A percentile compares a stretch with the other conserved stretches of the same genome.
Conservation (phyloP, 352 stramenopile genomes). For the Phytopythium mirpurense region DNA sequence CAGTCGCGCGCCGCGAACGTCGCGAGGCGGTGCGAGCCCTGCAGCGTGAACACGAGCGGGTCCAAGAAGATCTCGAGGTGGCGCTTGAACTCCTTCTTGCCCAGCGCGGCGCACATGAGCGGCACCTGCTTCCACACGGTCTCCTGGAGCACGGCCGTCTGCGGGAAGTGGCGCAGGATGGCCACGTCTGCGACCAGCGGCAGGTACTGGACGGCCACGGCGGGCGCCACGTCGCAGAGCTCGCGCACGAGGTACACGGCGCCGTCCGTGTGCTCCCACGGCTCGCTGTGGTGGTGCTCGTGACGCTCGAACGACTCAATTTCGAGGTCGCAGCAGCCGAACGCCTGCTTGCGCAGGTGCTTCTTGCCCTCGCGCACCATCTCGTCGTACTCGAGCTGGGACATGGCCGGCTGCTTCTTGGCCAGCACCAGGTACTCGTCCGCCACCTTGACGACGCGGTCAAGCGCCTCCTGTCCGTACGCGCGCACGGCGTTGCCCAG, state of each 20-base stretch:
- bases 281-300: slow-evolving; percentile 82
- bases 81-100: slow-evolving; percentile 82
- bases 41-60: slow-evolving; percentile 72
- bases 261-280: slow-evolving; percentile 95
- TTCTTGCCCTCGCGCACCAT: slow-evolving; percentile 89
- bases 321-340: slow-evolving; percentile 94
- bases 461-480: slow-evolving; percentile 83
- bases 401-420: slow-evolving; percentile 90
- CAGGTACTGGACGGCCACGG: slow-evolving; percentile 44
- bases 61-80: slow-evolving; percentile 85
- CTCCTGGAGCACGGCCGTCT: slow-evolving; percentile 70
- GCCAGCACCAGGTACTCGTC: slow-evolving; percentile 78
- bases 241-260: slow-evolving; percentile 95
- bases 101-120: slow-evolving; percentile 60
- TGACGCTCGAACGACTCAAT: slow-evolving; percentile 90
- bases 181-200: slow-evolving; percentile 60
- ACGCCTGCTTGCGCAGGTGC: slow-evolving; percentile 92
- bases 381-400: slow-evolving; percentile 88
- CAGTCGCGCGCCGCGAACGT: slow-evolving; percentile 73
- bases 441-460: slow-evolving; percentile 65
- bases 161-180: slow-evolving; percentile 72
- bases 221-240: slow-evolving; percentile 65
- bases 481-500: slow-evolving; percentile 92
- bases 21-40: slow-evolving; percentile 62
- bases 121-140: slow-evolving; percentile 85